Evolutionary conservation across 139 green algal species (phyloP).

Genomic region (Yamagishiella unicocca): DNA sequence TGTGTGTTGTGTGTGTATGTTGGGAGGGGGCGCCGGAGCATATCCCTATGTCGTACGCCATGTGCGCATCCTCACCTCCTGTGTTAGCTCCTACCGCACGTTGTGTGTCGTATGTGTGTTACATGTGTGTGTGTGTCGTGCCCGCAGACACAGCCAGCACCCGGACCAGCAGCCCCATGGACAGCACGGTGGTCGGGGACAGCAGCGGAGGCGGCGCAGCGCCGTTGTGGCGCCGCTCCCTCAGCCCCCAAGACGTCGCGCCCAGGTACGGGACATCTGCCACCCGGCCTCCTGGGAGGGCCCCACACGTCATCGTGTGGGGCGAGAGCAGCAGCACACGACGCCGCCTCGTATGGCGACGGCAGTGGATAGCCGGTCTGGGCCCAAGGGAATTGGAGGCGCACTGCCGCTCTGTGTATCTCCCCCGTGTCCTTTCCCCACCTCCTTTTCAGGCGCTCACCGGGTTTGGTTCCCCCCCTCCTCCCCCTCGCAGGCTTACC

Average conservation of each 20-base stretch:
- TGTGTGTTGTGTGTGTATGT: background rate
- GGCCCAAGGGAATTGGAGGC: background rate
- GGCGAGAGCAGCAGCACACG: too few relatives aligned
- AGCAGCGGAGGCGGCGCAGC: background rate
- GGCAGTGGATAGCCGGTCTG: background rate
- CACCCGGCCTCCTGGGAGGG: too few relatives aligned
- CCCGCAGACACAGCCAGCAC: background rate
- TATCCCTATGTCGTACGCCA: background rate
- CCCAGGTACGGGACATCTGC: background rate
- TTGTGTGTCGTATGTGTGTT: background rate
- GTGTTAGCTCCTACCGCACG: background rate
- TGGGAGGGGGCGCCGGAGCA: background rate
- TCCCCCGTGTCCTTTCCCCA: too few relatives aligned
- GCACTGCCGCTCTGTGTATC: too few relatives aligned
- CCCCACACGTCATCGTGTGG: too few relatives aligned
- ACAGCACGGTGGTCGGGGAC: background rate
- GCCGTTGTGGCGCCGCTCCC: background rate
- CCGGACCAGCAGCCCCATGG: background rate
- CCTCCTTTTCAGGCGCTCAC: too few relatives aligned
- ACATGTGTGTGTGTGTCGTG: background rate
- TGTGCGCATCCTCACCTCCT: background rate
- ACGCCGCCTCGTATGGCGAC: background rate
- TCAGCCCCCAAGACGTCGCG: background rate
- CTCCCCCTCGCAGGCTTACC: too few relatives aligned
- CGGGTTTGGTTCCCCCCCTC: too few relatives aligned